Base-by-base conservation (phyloP, 805 yeast species). In the Sugiyamaella chiloensis region DNA sequence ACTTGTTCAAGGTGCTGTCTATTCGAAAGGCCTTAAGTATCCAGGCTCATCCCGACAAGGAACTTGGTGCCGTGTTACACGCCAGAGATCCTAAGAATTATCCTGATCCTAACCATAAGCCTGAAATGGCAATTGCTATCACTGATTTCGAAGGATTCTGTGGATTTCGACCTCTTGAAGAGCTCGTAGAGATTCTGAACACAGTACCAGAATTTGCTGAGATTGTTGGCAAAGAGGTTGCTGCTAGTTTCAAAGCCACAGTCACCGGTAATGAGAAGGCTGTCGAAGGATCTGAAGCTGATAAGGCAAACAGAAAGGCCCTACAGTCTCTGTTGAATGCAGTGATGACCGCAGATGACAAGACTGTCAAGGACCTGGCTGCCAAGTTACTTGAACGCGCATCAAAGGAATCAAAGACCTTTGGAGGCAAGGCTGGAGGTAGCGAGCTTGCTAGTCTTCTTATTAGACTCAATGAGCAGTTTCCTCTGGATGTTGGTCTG, bases 41-140 rank as follows among this genome's bases (percentile, higher is more conserved):
- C 65, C 99, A 93, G 71, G 98, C 99, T 17, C 99, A 93, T 65
- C 99, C 99, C 24, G 97, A 93, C 71, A 93, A 93, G 72, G 65
- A 74, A 11, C 74, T 93, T 50, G 99, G 85, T 31, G 80, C 76
- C 40, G 79, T 79, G 54, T 75, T 93, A 60, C 96, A 85, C 62
- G 76, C 76, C 14, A 69, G 74, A 24, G 98, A 93, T 70, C 98
- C 99, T 48, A 80, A 81, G 60, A 86, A 93, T 70, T 93, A 93
- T 66, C 98, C 98, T 2, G 99, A 93, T 70, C 95, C 84, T 66
- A 93, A 93, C 73, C 99, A 93, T 71, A 93, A 93, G 73, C 99
- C 99, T n/a, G 99, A 93, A 69, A 93, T 93, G 99, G 98, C 99
- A 43, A 80, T 93, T 62, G 99, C 99, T 6, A 82, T 93, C 46